Conservation (phyloP, 2,329 filamentous ascomycete species). For the Ceratocystis eucalypticola region DNA sequence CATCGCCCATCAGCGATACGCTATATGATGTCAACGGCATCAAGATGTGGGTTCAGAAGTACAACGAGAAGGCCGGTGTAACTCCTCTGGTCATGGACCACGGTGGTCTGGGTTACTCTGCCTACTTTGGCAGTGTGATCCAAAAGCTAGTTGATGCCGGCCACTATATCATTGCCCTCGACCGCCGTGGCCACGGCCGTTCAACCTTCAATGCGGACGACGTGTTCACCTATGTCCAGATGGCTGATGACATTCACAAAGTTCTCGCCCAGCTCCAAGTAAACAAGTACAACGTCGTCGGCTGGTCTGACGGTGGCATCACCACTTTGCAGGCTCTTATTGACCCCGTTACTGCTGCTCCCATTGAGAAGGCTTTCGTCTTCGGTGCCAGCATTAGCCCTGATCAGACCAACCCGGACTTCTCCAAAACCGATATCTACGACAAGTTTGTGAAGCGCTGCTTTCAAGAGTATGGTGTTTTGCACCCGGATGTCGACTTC, state of each 20-base stretch:
- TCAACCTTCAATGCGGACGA: constrained; percentile 28
- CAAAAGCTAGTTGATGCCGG: constrained; percentile 25
- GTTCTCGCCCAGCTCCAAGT: constrained; percentile 26
- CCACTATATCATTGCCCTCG: constrained; percentile 30
- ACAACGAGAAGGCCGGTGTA: constrained; percentile 27
- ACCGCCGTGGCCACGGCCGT: constrained; percentile 31
- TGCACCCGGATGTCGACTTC: constrained; percentile 29
- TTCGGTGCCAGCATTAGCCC: constrained; percentile 28
- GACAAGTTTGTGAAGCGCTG: constrained; percentile 27
- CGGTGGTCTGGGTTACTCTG: constrained; percentile 31
- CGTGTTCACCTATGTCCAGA: constrained; percentile 29
- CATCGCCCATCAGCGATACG: constrained; percentile 25
- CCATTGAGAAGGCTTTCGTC: constrained; percentile 30
- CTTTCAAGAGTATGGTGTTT: constrained; percentile 26
- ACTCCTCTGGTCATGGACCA: constrained; percentile 30
- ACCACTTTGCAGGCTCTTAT: constrained; percentile 29
- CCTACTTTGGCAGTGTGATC: constrained; percentile 31
- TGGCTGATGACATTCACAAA: constrained; percentile 27
- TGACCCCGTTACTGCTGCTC: constrained; percentile 24
- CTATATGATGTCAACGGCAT: constrained; percentile 27
- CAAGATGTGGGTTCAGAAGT: constrained; percentile 31
- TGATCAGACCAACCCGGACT: constrained; percentile 28
- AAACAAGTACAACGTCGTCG: constrained; percentile 27
- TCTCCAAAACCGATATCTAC: constrained; percentile 26
- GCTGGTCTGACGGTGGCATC: constrained; percentile 32